These are phyloP conservation scores for Talaromyces sp. DNA, from an alignment of 2,329 filamentous ascomycete genomes.

Conservation along the genomic window DNA sequence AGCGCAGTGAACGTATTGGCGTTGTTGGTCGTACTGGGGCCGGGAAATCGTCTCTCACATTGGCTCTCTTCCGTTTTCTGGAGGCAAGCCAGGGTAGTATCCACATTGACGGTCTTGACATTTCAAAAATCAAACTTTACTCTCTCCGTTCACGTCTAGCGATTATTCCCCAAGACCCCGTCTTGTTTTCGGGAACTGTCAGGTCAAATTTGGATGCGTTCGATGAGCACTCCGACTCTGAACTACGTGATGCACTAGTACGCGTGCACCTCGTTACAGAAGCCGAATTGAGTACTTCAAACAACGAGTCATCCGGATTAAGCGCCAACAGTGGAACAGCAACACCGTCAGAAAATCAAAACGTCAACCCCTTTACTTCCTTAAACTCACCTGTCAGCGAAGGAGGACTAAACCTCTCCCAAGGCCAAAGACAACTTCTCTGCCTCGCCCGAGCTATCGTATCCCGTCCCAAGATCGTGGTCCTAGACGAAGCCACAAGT, in stretches of 20 bases:
- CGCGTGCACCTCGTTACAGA: constrained; percentile 65
- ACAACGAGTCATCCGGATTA: constrained; percentile 19
- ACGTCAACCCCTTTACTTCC: constrained; percentile 60
- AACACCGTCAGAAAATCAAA: constrained; percentile 13
- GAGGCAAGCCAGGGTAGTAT: constrained; percentile 65
- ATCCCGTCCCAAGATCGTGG: constrained; percentile 66
- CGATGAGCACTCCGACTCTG: constrained; percentile 63
- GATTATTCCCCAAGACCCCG: constrained; percentile 80
- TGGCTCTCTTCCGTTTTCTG: constrained; percentile 74
- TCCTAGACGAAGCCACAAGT: constrained; percentile 71
- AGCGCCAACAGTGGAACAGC: constrained; percentile 20
- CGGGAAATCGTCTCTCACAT: constrained; percentile 71
- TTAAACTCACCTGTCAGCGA: constrained; percentile 65
- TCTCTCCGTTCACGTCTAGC: constrained; percentile 70
- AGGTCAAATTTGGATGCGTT: constrained; percentile 76
- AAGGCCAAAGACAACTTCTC: constrained; percentile 72
- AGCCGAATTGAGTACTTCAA: constrained; percentile 18
- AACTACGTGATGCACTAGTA: constrained; percentile 66
- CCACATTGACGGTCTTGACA: constrained; percentile 69
- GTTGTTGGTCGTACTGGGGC: constrained; percentile 75
- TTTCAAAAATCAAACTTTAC: constrained; percentile 66
- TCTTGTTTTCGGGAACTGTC: constrained; percentile 76
- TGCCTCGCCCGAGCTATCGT: constrained; percentile 71
- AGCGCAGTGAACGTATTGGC: constrained; percentile 67
- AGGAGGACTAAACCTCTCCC: constrained; percentile 69